A percentile compares a stretch with the other conserved stretches of the same genome.
These are phyloP conservation scores for Aspergillus amoenus DNA, from an alignment of 2,329 filamentous ascomycete genomes.

Conservation along the genomic window DNA sequence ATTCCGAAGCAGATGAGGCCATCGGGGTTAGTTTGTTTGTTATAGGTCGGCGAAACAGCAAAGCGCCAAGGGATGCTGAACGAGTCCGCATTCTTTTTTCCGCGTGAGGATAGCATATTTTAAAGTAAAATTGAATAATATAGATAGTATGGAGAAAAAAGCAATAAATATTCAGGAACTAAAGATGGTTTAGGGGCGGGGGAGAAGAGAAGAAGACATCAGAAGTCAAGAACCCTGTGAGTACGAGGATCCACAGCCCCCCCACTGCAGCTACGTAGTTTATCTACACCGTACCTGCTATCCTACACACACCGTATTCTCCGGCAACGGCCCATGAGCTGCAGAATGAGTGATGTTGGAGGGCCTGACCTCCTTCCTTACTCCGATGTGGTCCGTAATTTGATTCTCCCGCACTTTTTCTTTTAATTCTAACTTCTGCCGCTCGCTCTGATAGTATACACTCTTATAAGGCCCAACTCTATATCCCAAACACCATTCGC, in stretches of 20 bases:
- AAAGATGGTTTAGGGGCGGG: not conserved
- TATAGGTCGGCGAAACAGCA: slow-evolving; percentile 25
- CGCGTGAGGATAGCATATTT: slow-evolving; percentile 31
- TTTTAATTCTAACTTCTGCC: too few relatives aligned
- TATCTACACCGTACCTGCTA: too few relatives aligned
- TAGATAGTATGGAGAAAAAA: not conserved
- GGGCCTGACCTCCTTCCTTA: too few relatives aligned
- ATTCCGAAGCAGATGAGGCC: slow-evolving; percentile 38
- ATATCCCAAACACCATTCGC: slow-evolving; percentile 15
- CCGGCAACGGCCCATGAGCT: too few relatives aligned
- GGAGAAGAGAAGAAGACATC: not conserved
- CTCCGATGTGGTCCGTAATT: too few relatives aligned
- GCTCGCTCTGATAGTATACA: not conserved
- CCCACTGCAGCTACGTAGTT: not conserved
- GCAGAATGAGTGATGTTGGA: too few relatives aligned
- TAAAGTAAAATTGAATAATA: not conserved
- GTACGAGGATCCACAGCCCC: not conserved
- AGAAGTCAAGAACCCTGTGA: not conserved
- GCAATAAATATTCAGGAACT: not conserved
- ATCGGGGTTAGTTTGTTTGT: slow-evolving; percentile 28
- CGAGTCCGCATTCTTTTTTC: slow-evolving; percentile 21
- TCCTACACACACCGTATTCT: too few relatives aligned
- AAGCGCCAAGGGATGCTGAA: slow-evolving; percentile 29
- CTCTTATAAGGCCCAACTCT: not conserved
- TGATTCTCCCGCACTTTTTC: too few relatives aligned